Evolutionary conservation across 345 rosid species (phyloP).

Genomic region (Salix caprea): DNA sequence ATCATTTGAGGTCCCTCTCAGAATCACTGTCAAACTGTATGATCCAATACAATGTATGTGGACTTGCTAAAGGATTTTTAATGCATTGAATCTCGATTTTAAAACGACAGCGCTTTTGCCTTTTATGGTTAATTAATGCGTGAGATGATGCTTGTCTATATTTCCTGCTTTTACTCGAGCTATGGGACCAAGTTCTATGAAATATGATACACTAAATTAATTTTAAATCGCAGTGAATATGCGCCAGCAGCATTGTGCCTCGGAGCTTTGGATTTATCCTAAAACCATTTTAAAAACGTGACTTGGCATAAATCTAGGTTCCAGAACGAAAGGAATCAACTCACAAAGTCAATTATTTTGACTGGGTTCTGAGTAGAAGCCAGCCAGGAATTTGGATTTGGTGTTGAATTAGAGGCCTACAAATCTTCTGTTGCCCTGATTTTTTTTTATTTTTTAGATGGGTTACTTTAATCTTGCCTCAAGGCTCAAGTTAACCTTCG

Average conservation of each 20-base stretch:
- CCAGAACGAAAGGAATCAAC: not conserved
- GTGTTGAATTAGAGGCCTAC: no score
- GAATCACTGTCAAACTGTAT: not conserved
- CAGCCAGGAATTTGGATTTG: not conserved
- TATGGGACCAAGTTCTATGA: not conserved
- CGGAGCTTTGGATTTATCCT: not conserved
- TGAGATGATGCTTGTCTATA: not conserved
- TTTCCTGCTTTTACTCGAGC: not conserved
- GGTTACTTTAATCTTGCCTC: no score
- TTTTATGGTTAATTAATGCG: not conserved
- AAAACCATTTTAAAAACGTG: not conserved
- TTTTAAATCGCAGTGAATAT: not conserved
- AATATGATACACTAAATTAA: not conserved
- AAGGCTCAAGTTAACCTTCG: no score
- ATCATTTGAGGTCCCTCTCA: no score
- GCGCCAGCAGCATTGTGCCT: not conserved
- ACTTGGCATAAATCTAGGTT: not conserved
- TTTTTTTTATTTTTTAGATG: no score
- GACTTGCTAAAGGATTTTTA: not conserved
- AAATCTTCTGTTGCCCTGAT: no score
- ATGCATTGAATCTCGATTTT: not conserved
- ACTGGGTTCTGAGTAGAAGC: no score
- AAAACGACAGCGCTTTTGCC: not conserved
- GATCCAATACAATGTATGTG: not conserved
- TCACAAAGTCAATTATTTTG: not conserved